Conservation (phyloP, 139 green algal species). For the Picochlorum sp. region DNA sequence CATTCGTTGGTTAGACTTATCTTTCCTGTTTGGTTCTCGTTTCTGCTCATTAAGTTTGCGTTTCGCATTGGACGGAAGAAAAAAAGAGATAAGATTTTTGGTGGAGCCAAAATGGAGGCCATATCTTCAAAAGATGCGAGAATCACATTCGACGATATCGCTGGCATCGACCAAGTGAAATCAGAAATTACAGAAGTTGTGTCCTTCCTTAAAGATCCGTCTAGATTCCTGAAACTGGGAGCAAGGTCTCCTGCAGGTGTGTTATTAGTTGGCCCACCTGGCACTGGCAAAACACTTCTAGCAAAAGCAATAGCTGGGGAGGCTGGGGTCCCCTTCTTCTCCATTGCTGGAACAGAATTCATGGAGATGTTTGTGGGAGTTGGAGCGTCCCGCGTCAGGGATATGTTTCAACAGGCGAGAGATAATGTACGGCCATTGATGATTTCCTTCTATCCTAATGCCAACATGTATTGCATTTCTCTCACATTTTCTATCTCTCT, state of each 20-base stretch:
- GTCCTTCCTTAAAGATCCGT: slow-evolving; percentile 47
- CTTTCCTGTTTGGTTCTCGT: slow-evolving; percentile 34
- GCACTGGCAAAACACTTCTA: slow-evolving; percentile 54
- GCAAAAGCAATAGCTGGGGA: slow-evolving; percentile 67
- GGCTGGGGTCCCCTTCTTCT: slow-evolving; percentile 57
- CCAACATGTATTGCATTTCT: neutral
- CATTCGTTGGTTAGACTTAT: slow-evolving; percentile 19
- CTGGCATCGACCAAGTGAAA: slow-evolving; percentile 63
- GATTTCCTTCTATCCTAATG: slow-evolving; percentile 1
- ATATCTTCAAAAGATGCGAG: slow-evolving; percentile 28
- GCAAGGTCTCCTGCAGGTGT: slow-evolving; percentile 51
- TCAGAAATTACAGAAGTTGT: slow-evolving; percentile 59
- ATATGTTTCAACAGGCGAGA: slow-evolving; percentile 49
- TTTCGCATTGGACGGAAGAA: slow-evolving; percentile 31
- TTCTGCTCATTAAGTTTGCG: slow-evolving; percentile 34
- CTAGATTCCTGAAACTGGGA: slow-evolving; percentile 44
- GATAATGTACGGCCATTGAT: no score
- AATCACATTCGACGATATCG: slow-evolving; percentile 56
- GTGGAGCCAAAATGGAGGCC: slow-evolving; percentile 38
- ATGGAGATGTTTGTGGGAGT: slow-evolving; percentile 60
- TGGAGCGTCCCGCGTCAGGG: slow-evolving; percentile 45
- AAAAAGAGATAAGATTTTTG: slow-evolving; percentile 49
- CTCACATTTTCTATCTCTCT: neutral
- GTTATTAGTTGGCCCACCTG: slow-evolving; percentile 51
- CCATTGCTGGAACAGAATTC: slow-evolving; percentile 46